A percentile compares a stretch with the other conserved stretches of the same genome.
Conservation (phyloP, 345 rosid genomes). For the Brassica carinata region DNA sequence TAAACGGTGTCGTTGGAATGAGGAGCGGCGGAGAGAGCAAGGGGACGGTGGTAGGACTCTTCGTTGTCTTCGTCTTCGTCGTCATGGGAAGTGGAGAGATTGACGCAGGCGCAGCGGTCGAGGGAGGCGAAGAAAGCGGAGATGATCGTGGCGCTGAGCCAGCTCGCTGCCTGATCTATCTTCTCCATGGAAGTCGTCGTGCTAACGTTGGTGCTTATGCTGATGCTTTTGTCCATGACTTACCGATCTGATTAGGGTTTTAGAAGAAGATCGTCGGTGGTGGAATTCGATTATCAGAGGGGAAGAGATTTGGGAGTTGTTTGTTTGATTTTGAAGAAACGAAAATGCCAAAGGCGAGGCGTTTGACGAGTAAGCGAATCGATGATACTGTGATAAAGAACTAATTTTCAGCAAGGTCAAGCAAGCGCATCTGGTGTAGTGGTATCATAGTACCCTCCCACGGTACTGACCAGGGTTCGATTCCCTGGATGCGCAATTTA, state of each 20-base stretch:
- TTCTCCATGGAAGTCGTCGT: constrained; percentile 46
- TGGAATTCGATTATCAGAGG: background rate
- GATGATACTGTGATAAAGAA: background rate
- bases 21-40: constrained; percentile 43
- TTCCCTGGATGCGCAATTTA: background rate
- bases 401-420: no score
- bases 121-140: constrained; percentile 83
- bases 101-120: constrained; percentile 83
- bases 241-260: constrained; percentile 13
- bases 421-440: constrained; percentile 50
- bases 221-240: constrained; percentile 21
- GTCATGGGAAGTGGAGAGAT: constrained; percentile 56
- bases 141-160: constrained; percentile 64
- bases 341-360: background rate
- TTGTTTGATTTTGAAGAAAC: background rate
- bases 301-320: background rate
- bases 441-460: constrained; percentile 90
- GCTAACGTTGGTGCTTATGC: constrained; percentile 17
- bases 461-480: constrained; percentile 49
- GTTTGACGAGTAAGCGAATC: background rate
- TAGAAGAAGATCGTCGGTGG: constrained; percentile 13
- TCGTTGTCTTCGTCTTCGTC: constrained; percentile 55
- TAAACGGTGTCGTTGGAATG: constrained; percentile 35
- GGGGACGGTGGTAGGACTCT: constrained; percentile 57
- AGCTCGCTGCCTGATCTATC: constrained; percentile 53